Base-by-base conservation (phyloP, 768 basidiomycete species). In the Pleurotus ostreatus region DNA sequence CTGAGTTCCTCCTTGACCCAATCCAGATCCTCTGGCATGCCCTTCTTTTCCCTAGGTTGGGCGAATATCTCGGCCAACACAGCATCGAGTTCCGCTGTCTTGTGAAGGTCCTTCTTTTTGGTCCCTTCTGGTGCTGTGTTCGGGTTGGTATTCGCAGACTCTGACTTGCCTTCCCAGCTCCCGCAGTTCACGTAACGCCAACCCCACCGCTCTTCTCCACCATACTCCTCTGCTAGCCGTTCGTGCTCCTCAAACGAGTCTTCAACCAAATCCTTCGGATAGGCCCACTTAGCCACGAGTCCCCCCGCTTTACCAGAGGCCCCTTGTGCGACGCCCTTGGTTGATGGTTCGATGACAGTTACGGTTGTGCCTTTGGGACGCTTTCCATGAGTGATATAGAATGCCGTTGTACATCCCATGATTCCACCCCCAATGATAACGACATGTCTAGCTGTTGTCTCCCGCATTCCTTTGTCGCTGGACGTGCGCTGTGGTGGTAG, bases 391-490 rank as follows among this genome's bases (percentile, higher is more conserved):
- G 86, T 72, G 51, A 92, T 76, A 68, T 89, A 93, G 73, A 90
- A 94, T 12, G 92, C 91, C 0, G 86, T 89, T 1, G 86, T 87
- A 57, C 86, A 85, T 7, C 93, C 93, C 40, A 94, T 88, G 61
- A 94, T 93, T 0, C 93, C 93, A 18, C 86, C 93, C 23, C 93
- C 92, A 58, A 95, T 77, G 58, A 95, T 82, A 26, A 90, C 79
- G 54, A 94, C 85, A 48, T 82, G 65, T 44, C 66, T 68, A 4
- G 59, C 34, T 12, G 30, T 34, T 7, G 30, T 37, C 22, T 34
- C 26, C 25, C 37, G 30, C 13, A 15, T 22, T 22, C 39, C 25
- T n/a, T 41, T 15, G n/a, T 51, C n/a, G 15, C 20, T 7, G 25
- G 18, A 30, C 44, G 55, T 30, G 46, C 11, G 53, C n/a, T 45